phyloP scores from a whole-genome alignment of 176 grass and related monocot genomes.

The Oryza punctata region DNA sequence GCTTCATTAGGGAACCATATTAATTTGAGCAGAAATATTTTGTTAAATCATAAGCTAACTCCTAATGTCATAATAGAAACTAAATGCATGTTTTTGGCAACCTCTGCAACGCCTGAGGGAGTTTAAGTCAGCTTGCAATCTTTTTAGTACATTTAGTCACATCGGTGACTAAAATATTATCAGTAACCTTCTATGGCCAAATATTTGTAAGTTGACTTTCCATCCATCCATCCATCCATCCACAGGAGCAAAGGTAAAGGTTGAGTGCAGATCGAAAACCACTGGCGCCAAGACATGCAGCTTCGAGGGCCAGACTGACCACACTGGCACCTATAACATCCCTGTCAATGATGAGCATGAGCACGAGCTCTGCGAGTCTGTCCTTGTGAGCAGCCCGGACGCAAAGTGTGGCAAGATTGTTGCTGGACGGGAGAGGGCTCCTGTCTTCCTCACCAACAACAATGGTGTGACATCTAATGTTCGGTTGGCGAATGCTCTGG shows the following conservation, averaged over 20 bases:
- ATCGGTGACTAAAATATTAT: not conserved
- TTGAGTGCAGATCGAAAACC: slow-evolving; percentile 69
- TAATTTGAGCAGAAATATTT: not conserved
- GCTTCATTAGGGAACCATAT: not conserved
- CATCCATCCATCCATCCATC: slow-evolving; percentile 9
- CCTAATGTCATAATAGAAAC: not conserved
- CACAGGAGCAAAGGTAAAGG: slow-evolving; percentile 82
- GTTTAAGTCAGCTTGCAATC: not conserved
- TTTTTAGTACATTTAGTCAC: not conserved
- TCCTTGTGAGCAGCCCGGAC: slow-evolving; percentile 86
- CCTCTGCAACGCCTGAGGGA: not conserved
- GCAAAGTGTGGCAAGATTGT: slow-evolving; percentile 51
- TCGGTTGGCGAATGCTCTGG: slow-evolving; percentile 71
- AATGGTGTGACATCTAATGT: slow-evolving; percentile 71
- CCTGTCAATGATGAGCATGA: slow-evolving; percentile 62
- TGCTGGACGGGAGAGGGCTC: slow-evolving; percentile 74
- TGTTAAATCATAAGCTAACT: not conserved
- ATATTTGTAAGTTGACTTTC: not conserved
- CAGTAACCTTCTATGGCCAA: not conserved
- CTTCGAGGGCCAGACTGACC: slow-evolving; percentile 79
- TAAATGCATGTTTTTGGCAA: not conserved
- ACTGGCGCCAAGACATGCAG: slow-evolving; percentile 56
- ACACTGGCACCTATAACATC: slow-evolving; percentile 91
- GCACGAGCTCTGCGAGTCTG: slow-evolving; percentile 78
- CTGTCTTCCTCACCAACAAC: slow-evolving; percentile 87